These are phyloP conservation scores for Mariannaea elegans DNA, from an alignment of 2,329 filamentous ascomycete genomes.

Conservation along the genomic window DNA sequence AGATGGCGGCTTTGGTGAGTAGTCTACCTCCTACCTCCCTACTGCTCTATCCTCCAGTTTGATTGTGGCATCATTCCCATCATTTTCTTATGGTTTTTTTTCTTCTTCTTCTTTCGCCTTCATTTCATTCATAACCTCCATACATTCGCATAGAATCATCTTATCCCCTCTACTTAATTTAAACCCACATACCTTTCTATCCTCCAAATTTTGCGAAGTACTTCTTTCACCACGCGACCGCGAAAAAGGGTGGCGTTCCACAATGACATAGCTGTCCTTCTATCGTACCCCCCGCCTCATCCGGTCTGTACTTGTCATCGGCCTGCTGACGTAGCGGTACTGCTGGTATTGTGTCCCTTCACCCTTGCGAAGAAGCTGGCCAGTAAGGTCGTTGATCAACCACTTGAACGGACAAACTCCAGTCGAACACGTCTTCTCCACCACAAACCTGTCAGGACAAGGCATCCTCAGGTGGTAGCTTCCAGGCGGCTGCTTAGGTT, in stretches of 20 bases:
- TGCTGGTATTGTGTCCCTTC: not conserved
- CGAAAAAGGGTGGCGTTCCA: slow-evolving; percentile 18
- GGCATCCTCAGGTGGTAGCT: not conserved
- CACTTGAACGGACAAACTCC: slow-evolving; percentile 5
- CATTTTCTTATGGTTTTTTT: not conserved
- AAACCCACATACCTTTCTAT: slow-evolving; percentile 1
- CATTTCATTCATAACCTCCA: not conserved
- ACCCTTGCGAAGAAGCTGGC: slow-evolving; percentile 32
- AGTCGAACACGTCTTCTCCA: slow-evolving; percentile 4
- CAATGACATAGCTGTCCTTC: slow-evolving; percentile 37
- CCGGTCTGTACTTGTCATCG: slow-evolving; percentile 12
- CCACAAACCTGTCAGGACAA: not conserved
- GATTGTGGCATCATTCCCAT: not conserved
- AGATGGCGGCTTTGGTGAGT: slow-evolving; percentile 50
- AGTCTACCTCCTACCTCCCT: not conserved
- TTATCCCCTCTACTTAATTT: not conserved
- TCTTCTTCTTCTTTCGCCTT: not conserved
- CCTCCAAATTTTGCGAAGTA: not conserved
- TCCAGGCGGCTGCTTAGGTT: not conserved
- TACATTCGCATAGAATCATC: not conserved
- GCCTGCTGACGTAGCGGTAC: slow-evolving; percentile 30
- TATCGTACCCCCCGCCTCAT: slow-evolving; percentile 16
- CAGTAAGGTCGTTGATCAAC: slow-evolving; percentile 9
- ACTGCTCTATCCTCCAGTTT: not conserved
- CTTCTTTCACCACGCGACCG: not conserved